Base-by-base conservation (phyloP, 2,329 filamentous ascomycete species). In the Hysterium pulicare region DNA sequence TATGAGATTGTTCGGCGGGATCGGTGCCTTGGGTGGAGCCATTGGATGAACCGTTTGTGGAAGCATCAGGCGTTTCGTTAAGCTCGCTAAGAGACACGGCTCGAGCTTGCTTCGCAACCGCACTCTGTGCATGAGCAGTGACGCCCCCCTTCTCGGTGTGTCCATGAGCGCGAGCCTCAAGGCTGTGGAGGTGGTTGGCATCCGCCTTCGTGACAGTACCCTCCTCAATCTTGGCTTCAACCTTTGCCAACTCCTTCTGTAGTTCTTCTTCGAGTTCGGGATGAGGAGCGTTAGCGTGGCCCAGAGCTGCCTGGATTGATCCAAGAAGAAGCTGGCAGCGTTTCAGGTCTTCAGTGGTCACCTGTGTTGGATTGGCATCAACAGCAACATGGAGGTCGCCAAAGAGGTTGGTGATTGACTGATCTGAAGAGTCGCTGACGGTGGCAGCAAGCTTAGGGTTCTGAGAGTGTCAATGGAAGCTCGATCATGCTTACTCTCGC, bases 131-230 rank as follows among this genome's bases (percentile, higher is more conserved):
- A 13, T 60, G 53, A 17, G 68, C 61, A 17, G 63, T 61, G 32
- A 71, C 49, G 19, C 67, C 58, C 2, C 59, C 61, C 37, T 60
- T 62, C 47, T 64, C 59, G 3, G 60, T 62, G 33, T 61, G 55
- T 4, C 59, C 61, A 31, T 62, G 53, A 33, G 57, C 63, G 24
- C 67, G 64, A 41, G 64, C 61, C 47, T 71, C 68, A 35, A 69
- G 66, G 21, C 66, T 68, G 44, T 71, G 67, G 20, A 71, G 59
- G 36, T 61, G 60, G 39, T 66, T 57, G 22, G 69, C 69, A 41
- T 71, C 69, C 37, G 64, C 62, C 45, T 51, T 62, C 23, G 65
- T 67, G 42, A 70, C 58, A 5, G 57, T 57, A 33, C 56, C 61
- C 40, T 58, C 47, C 41, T 53, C 51, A 40, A 65, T 49, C 41